Base-by-base conservation (phyloP, 176 grass and related monocot genomes). In the Tillandsia leiboldiana region DNA sequence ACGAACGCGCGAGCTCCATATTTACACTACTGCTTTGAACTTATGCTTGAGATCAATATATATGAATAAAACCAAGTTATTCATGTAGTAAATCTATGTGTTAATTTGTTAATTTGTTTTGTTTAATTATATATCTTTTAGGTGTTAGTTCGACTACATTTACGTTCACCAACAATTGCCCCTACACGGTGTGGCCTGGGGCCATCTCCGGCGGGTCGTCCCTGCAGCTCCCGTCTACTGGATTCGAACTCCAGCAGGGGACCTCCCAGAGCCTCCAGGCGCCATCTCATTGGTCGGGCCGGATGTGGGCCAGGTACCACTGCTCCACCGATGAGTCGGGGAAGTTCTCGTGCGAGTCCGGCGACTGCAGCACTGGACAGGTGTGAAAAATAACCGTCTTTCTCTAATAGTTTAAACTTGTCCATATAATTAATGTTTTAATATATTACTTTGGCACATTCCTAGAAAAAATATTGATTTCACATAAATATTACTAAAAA, bases 151-250 rank as follows among this genome's bases (percentile, higher is more conserved):
- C 82, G 0, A 75, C 64, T n/a, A 74, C 12, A 3, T 92, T 92
- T 79, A 88, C 75, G 49, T 77, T 92, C 53, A 67, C 12, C 48
- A 92, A 88, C 72, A 85, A 83, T 20, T 92, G 82, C 68, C n/a
- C 61, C 17, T 81, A 75, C 51, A 71, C 72, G 8, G 73, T 91
- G 8, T 91, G 84, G 81, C 88, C 84, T 0, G 84, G 75, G 29
- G 26, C 77, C 24, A 51, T 85, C 48, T 51, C 78, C 74, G 29
- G 53, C 5, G 59, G 10, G 0, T 50, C 33, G 48, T 51, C 3
- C 3, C 33, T 67, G 0, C 10, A 68, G 11, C 83, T 92, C 72
- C 78, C 79, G 29, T 54, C 47, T 12, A 85, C 85, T 8, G 85
- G 89, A 23, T 88, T 92, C 65, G 8, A 33, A 51, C 76, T 88